Percentiles rank a stretch among this genome's conserved stretches.
Conservation (phyloP, 495 filamentous ascomycete genomes). For the Entonaema liquescens region DNA sequence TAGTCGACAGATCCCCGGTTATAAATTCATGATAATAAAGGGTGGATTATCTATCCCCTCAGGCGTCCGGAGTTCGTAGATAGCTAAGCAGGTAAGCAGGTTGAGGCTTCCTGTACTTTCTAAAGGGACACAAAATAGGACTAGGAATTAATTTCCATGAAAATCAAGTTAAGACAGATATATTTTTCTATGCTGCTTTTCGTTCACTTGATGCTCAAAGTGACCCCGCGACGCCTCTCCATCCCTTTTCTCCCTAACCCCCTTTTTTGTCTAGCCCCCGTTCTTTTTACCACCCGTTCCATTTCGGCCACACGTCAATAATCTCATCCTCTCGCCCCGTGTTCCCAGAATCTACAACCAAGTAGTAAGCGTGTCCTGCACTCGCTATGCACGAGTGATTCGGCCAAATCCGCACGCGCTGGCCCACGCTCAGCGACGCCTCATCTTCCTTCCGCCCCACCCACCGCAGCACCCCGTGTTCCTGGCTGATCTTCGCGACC, state of each 20-base stretch:
- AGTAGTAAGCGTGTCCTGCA: constrained; percentile 75
- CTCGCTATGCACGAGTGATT: constrained; percentile 88
- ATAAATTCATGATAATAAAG: constrained; percentile 14
- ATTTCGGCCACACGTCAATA: constrained; percentile 75
- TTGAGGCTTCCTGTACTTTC: constrained; percentile 19
- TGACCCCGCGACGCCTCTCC: not conserved
- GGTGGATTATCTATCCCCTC: constrained; percentile 9
- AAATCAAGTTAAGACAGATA: constrained; percentile 3
- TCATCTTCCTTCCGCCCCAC: constrained; percentile 54
- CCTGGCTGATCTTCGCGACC: constrained; percentile 69
- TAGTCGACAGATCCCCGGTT: constrained; percentile 43
- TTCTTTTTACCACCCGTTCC: constrained; percentile 62
- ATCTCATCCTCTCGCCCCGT: constrained; percentile 63
- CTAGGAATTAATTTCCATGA: constrained; percentile 8
- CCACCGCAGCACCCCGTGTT: constrained; percentile 70
- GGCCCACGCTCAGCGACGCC: constrained; percentile 64
- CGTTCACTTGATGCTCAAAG: not conserved
- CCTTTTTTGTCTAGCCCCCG: not conserved
- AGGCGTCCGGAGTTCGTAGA: constrained; percentile 37
- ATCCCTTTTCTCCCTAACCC: constrained; percentile 1
- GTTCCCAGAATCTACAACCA: constrained; percentile 73
- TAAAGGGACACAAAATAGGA: constrained; percentile 22
- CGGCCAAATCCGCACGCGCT: constrained; percentile 77
- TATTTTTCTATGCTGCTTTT: not conserved
- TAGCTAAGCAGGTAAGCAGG: constrained; percentile 14